These are phyloP conservation scores for Zea luxurians DNA, from an alignment of 176 grass and related monocot species.

Conservation along the genomic window DNA sequence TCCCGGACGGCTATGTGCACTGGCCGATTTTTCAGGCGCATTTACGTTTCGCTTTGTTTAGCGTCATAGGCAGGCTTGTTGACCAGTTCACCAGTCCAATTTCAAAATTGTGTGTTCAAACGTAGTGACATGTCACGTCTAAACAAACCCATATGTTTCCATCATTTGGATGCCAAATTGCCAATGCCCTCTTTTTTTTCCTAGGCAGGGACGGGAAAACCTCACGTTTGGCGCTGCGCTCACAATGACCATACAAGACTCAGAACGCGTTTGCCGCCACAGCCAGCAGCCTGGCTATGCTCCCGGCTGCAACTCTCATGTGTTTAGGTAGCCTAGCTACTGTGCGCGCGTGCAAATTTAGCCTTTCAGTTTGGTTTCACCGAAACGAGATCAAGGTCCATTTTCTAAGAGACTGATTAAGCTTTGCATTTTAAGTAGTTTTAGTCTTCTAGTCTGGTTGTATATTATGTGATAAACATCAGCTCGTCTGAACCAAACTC, in stretches of 20 bases:
- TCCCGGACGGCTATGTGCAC: slow-evolving; percentile 18
- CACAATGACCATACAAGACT: not conserved
- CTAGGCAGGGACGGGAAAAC: not conserved
- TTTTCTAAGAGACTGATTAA: too few relatives aligned
- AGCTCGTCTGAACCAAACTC: too few relatives aligned
- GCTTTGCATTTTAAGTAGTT: too few relatives aligned
- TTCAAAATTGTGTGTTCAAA: not conserved
- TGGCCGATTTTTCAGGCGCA: slow-evolving; percentile 24
- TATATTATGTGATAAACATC: not conserved
- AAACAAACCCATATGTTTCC: not conserved
- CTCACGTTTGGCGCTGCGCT: not conserved
- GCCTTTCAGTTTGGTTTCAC: too few relatives aligned
- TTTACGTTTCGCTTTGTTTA: slow-evolving; percentile 4
- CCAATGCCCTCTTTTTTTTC: not conserved
- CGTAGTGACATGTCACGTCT: not conserved
- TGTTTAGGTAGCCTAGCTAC: too few relatives aligned
- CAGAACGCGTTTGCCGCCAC: too few relatives aligned
- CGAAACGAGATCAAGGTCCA: too few relatives aligned
- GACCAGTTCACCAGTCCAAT: not conserved
- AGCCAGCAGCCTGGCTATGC: too few relatives aligned
- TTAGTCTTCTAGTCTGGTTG: not conserved
- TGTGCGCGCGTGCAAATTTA: too few relatives aligned
- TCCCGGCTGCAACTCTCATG: too few relatives aligned
- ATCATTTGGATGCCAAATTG: not conserved
- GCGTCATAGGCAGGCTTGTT: slow-evolving; percentile 3